Conservation (phyloP, 208 protist species). For the Leishmania tropica region DNA sequence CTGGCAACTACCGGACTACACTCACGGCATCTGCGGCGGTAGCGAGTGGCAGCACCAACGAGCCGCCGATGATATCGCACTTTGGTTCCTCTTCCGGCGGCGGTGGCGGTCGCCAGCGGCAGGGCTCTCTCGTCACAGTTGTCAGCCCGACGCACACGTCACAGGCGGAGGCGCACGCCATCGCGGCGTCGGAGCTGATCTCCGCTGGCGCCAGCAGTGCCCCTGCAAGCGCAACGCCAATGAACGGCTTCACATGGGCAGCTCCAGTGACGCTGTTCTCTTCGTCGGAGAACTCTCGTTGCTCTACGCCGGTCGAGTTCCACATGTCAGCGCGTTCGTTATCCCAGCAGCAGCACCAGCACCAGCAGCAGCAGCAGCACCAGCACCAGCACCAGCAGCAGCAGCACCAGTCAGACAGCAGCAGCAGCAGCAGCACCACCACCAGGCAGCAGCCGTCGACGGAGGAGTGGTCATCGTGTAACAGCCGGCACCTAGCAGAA, state of each 20-base stretch:
- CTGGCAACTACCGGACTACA: neutral
- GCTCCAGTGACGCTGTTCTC: neutral
- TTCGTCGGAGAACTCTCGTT: neutral
- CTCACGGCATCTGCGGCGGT: neutral
- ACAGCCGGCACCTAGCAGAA: neutral
- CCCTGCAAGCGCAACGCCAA: neutral
- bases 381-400: no score
- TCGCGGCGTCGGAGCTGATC: neutral
- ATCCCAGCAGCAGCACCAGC: neutral
- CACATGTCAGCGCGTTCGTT: neutral
- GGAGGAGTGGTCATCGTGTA: neutral
- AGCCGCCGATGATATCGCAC: neutral
- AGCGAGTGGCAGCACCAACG: neutral
- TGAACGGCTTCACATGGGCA: neutral
- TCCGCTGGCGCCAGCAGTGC: neutral
- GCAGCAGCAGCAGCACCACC: neutral
- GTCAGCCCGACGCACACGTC: slow-evolving; percentile 23
- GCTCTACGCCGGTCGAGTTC: neutral
- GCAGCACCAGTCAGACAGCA: no score
- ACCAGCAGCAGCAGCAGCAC: neutral
- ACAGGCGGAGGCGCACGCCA: slow-evolving; percentile 1
- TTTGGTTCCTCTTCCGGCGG: neutral
- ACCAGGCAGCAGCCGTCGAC: neutral
- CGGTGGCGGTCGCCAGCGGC: slow-evolving; percentile 11
- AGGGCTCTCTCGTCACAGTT: slow-evolving; percentile 15